These are phyloP conservation scores for Irpex rosettiformis DNA, from an alignment of 1,284 basidiomycete species.

Conservation along the genomic window DNA sequence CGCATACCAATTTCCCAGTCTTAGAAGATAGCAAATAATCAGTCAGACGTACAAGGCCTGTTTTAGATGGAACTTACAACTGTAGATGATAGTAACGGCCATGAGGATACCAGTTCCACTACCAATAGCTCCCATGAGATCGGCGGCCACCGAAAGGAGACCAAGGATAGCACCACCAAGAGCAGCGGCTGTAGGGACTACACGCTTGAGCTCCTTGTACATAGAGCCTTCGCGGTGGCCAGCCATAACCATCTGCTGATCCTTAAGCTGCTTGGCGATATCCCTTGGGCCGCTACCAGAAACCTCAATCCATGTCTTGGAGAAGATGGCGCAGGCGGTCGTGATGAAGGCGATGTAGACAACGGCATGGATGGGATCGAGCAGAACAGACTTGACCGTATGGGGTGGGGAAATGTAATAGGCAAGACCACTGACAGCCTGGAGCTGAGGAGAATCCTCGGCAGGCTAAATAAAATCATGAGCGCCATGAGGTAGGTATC, in stretches of 20 bases:
- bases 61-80: slow-evolving; percentile 53
- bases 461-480: slow-evolving; percentile 54
- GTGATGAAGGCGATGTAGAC: slow-evolving; percentile 94
- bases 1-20: slow-evolving; percentile 80
- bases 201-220: slow-evolving; percentile 98
- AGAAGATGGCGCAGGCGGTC: slow-evolving; percentile 94
- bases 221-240: slow-evolving; percentile 96
- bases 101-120: slow-evolving; percentile 97
- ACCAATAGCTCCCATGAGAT: slow-evolving; percentile 94
- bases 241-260: slow-evolving; percentile 98
- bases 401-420: slow-evolving; percentile 99
- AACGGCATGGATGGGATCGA: slow-evolving; percentile 92
- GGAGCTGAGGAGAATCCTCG: slow-evolving; percentile 91
- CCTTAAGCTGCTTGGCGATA: slow-evolving; percentile 97
- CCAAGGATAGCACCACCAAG: slow-evolving; percentile 97
- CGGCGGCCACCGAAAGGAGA: slow-evolving; percentile 91
- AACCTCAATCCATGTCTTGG: slow-evolving; percentile 99
- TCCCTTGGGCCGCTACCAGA: slow-evolving; percentile 95
- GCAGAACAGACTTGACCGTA: slow-evolving; percentile 81
- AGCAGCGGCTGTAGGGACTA: slow-evolving; percentile 96
- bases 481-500: slow-evolving; percentile 11
- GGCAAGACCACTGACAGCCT: slow-evolving; percentile 88
- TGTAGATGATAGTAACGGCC: slow-evolving; percentile 97
- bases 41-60: neutral
- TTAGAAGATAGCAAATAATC: slow-evolving; percentile 23